Conservation (phyloP, 78 protist genomes). For the Chrysochromulina parva region DNA sequence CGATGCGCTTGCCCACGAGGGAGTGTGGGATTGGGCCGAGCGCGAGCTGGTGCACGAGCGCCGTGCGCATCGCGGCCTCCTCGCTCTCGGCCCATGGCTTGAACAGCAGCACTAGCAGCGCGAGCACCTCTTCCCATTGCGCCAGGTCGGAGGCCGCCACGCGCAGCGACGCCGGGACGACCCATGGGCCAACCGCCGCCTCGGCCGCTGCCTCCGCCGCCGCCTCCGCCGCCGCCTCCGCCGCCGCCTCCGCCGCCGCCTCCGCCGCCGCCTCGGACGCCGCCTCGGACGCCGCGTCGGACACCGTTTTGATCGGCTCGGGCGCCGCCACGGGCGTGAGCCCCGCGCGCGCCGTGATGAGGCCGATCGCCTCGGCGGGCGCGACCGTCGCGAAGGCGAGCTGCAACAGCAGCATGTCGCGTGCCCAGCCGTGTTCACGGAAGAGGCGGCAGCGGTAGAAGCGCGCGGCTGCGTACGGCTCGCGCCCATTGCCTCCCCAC, state of each 20-base stretch:
- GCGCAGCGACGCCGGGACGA: neutral
- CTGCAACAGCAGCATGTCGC: neutral
- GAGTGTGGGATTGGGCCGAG: constrained; percentile 11
- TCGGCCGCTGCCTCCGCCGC: no score
- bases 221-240: no score
- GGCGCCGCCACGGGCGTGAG: neutral
- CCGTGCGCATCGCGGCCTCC: neutral
- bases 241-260: no score
- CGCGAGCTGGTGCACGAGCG: neutral
- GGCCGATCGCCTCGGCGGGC: neutral
- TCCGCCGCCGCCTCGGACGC: no score
- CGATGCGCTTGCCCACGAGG: neutral
- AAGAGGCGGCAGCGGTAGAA: constrained; percentile 11
- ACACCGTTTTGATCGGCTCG: no score
- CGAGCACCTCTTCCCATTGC: neutral
- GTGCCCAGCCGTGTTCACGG: neutral
- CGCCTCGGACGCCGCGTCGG: no score
- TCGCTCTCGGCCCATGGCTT: neutral
- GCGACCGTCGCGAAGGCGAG: no score
- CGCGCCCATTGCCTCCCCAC: neutral
- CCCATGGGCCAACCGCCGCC: no score
- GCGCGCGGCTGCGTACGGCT: neutral
- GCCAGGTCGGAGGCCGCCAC: neutral
- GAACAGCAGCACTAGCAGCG: neutral
- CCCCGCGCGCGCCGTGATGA: neutral